phyloP scores from a whole-genome alignment of 202 grass and related monocot species.

The Panicum hallii region DNA sequence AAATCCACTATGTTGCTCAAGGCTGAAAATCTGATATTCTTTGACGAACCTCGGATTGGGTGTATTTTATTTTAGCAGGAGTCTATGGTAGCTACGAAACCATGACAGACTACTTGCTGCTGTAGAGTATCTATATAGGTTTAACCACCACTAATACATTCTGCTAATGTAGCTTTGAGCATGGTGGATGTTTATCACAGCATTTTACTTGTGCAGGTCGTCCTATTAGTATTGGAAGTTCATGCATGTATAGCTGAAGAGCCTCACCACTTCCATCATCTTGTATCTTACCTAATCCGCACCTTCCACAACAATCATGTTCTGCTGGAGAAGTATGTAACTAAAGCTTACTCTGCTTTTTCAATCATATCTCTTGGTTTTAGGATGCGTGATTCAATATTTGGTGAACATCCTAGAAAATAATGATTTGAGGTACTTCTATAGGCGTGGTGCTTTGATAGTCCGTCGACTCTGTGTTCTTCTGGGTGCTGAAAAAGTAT shows the following conservation, averaged over 20 bases:
- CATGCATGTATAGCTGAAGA: conserved; percentile 93
- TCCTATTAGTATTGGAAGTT: conserved; percentile 93
- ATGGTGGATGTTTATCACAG: conserved; percentile 21
- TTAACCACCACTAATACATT: conserved; percentile 20
- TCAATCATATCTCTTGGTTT: conserved; percentile 22
- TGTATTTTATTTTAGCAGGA: conserved; percentile 21
- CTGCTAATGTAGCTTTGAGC: neutral
- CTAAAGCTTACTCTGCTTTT: conserved; percentile 16
- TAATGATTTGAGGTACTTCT: conserved; percentile 39
- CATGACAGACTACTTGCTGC: neutral
- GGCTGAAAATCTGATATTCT: conserved; percentile 17
- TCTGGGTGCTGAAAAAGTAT: conserved; percentile 89
- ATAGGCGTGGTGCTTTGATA: conserved; percentile 93
- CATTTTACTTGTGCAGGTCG: conserved; percentile 66
- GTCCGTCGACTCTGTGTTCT: conserved; percentile 90
- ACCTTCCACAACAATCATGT: conserved; percentile 79
- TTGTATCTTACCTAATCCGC: conserved; percentile 69
- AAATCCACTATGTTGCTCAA: conserved; percentile 19
- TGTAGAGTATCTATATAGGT: neutral
- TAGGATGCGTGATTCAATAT: conserved; percentile 33
- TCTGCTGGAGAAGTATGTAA: conserved; percentile 85
- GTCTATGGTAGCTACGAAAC: neutral
- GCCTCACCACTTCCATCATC: conserved; percentile 75
- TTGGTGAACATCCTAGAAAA: conserved; percentile 23
- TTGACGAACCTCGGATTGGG: neutral